Percentiles rank a stretch among this genome's conserved stretches.
Evolutionary conservation across 1,139 yeast species (phyloP).

Genomic region (Magnusiomyces ingens): DNA sequence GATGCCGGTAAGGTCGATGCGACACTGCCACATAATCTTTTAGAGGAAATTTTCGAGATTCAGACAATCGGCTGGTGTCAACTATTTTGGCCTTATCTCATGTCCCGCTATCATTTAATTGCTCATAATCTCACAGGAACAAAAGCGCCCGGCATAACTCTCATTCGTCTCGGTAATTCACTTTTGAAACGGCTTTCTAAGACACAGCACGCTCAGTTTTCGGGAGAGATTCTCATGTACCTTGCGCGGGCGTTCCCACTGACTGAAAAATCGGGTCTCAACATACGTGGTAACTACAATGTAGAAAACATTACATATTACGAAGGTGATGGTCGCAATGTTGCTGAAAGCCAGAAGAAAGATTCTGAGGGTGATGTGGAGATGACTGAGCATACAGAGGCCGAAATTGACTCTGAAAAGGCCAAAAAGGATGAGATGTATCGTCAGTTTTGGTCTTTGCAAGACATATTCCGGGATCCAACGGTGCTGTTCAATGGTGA

Average conservation of each 20-base stretch:
- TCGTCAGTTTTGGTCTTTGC: constrained; percentile 29
- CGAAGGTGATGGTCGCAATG: constrained; percentile 16
- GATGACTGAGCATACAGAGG: constrained; percentile 10
- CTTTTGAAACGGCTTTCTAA: constrained; percentile 34
- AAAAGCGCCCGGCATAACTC: constrained; percentile 34
- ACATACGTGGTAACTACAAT: constrained; percentile 35
- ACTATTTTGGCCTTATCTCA: constrained; percentile 34
- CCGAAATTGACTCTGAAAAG: background rate
- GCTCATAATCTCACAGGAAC: constrained; percentile 28
- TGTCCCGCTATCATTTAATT: constrained; percentile 26
- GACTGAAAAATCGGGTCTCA: constrained; percentile 35
- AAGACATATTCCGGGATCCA: constrained; percentile 27
- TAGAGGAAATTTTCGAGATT: constrained; percentile 35
- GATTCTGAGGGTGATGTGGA: constrained; percentile 9
- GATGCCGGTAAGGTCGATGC: constrained; percentile 20
- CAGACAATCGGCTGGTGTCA: constrained; percentile 34
- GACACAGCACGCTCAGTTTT: constrained; percentile 33
- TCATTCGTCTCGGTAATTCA: constrained; percentile 36
- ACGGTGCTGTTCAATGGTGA: constrained; percentile 17
- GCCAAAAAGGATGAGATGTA: constrained; percentile 17
- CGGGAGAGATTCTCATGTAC: constrained; percentile 35
- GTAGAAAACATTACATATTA: constrained; percentile 33
- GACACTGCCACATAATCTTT: constrained; percentile 25
- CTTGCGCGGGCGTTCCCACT: constrained; percentile 36
- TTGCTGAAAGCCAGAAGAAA: constrained; percentile 3